Evolutionary conservation across 108 stramenopile genomes (phyloP).

Genomic region (Pseudonitzschia delicatissima): DNA sequence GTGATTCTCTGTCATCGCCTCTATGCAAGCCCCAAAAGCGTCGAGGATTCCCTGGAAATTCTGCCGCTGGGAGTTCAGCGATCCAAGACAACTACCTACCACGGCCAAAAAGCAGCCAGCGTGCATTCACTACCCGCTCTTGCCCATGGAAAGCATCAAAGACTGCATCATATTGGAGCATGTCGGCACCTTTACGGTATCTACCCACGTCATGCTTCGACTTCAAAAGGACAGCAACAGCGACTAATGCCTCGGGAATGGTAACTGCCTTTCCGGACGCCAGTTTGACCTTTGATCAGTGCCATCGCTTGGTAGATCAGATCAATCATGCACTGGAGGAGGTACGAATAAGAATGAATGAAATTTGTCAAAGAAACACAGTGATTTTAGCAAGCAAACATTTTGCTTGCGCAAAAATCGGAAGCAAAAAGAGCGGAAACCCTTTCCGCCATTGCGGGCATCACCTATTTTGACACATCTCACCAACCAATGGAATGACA

Average conservation of each 20-base stretch:
- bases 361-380: no score
- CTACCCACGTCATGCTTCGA: conserved; percentile 30
- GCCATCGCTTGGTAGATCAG: conserved; percentile 20
- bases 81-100: background rate
- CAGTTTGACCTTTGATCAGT: conserved; percentile 24
- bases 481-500: no score
- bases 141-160: conserved; percentile 20
- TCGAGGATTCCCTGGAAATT: conserved; percentile 14
- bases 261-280: conserved; percentile 30
- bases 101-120: background rate
- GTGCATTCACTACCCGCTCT: conserved; percentile 14
- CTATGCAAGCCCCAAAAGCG: no score
- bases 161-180: conserved; percentile 32
- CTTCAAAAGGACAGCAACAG: background rate
- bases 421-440: no score
- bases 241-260: background rate
- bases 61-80: conserved; percentile 31
- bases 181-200: conserved; percentile 18
- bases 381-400: no score
- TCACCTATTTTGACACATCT: no score
- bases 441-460: no score
- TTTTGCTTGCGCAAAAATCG: no score
- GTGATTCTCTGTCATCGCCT: no score
- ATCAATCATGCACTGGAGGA: conserved; percentile 25
- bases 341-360: no score